These are phyloP conservation scores for Metahyphopichia silvanorum DNA, from an alignment of 805 yeast species.

Conservation along the genomic window DNA sequence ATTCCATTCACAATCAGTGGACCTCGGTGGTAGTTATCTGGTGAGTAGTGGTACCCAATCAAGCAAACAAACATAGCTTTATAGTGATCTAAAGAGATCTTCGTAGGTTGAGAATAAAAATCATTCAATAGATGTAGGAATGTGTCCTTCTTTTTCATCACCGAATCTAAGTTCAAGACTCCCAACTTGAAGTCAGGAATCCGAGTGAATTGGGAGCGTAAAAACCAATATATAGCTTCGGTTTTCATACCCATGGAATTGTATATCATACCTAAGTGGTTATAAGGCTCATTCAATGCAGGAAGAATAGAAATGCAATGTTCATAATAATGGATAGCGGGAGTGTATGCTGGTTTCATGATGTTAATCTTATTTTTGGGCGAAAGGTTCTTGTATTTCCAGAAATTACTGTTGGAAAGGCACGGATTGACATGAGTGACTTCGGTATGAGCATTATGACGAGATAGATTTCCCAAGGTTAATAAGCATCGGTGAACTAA, in stretches of 20 bases:
- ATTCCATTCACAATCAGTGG: conserved; percentile 18
- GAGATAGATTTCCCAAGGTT: conserved; percentile 55
- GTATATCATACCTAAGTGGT: conserved; percentile 51
- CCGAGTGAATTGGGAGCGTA: conserved; percentile 55
- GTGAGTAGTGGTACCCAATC: conserved; percentile 41
- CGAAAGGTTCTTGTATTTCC: conserved; percentile 28
- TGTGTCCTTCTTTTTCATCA: conserved; percentile 36
- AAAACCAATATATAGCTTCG: conserved; percentile 49
- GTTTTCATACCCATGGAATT: conserved; percentile 43
- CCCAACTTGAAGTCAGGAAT: conserved; percentile 47
- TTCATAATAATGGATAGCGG: conserved; percentile 37
- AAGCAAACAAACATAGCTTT: conserved; percentile 30
- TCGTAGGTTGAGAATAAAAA: conserved; percentile 9
- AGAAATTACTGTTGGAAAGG: conserved; percentile 22
- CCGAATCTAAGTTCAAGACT: conserved; percentile 39
- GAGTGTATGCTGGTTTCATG: conserved; percentile 20
- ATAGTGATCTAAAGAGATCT: conserved; percentile 10
- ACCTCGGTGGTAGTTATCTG: conserved; percentile 25
- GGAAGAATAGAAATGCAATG: conserved; percentile 58
- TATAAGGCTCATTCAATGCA: conserved; percentile 64
- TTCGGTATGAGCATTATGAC: conserved; percentile 53
- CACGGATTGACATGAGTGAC: conserved; percentile 39
- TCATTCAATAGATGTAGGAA: conserved; percentile 19
- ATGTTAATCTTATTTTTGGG: conserved; percentile 20
- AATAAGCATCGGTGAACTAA: conserved; percentile 48